These are phyloP conservation scores for Phytophthora meadii DNA, from an alignment of 352 stramenopile genomes.

Conservation along the genomic window DNA sequence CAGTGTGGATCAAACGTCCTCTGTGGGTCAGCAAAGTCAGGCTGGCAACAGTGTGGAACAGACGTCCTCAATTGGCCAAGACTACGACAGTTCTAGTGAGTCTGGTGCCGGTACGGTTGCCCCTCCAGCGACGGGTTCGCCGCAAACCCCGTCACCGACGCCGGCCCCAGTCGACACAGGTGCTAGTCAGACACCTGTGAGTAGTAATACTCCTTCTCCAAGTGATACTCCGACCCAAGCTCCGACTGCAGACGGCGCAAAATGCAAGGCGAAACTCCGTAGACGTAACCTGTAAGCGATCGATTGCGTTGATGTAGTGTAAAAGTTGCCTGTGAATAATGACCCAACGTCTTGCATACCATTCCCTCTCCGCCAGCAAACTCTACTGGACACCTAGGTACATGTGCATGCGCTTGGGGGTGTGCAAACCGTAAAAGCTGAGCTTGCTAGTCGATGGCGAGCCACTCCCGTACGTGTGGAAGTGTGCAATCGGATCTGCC, in stretches of 20 bases:
- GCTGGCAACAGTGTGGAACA: constrained; percentile 9
- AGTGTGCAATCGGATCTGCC: constrained; percentile 23
- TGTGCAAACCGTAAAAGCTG: constrained; percentile 16
- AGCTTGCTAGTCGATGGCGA: constrained; percentile 11
- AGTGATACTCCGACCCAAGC: constrained; percentile 3
- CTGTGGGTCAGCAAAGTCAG: too few species aligned
- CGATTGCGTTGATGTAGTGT: constrained; percentile 7
- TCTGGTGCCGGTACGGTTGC: constrained; percentile 4
- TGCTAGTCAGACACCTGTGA: constrained; percentile 3
- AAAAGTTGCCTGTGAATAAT: constrained; percentile 4
- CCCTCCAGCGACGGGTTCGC: neutral
- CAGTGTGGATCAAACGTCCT: constrained; percentile 13
- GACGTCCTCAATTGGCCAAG: constrained; percentile 1
- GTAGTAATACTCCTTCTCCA: neutral
- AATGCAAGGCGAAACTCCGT: constrained; percentile 31
- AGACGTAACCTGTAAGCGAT: constrained; percentile 14
- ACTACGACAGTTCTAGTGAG: neutral
- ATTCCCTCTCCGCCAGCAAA: neutral
- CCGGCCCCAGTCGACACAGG: neutral
- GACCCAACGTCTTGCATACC: constrained; percentile 5
- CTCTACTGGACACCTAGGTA: neutral
- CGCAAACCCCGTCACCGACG: constrained; percentile 5
- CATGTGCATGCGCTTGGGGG: neutral
- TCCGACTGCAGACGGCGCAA: neutral
- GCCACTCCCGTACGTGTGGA: constrained; percentile 7